Base-by-base conservation (phyloP, 176 grass and related monocot genomes). In the Paspalum vaginatum region DNA sequence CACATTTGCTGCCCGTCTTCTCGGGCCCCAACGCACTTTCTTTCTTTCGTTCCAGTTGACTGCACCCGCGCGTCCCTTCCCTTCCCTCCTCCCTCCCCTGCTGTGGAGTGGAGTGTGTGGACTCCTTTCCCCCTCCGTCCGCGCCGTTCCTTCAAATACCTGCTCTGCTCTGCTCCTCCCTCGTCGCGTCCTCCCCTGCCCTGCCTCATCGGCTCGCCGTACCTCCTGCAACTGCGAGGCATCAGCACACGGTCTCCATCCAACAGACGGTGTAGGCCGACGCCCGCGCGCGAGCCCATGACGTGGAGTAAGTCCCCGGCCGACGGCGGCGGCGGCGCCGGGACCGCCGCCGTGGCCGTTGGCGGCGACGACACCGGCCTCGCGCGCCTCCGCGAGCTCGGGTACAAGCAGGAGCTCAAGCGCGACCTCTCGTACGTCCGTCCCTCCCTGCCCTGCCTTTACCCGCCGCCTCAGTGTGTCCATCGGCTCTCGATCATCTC, bases 391-490 rank as follows among this genome's bases (percentile, higher is more conserved):
- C 76, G 76, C 27, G 85, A 90, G 85, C 93, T 96, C 76, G 90
- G 93, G 45, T 96, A 96, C 93, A 93, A 92, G 80, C 93, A 96
- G 87, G 93, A 96, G 85, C 93, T 96, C 66, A 96, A 96, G 83
- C 93, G 93, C 59, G 88, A 93, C 76, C 90, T 96, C 79, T 96
- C 93, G 90, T 96, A 96, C 64, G 85, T 20, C 6, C 61, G 7
- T 16, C 12, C 26, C 16, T 8, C 5, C n/a, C n/a, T n/a, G n/a
- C n/a, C n/a, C n/a, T n/a, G n/a, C n/a, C n/a, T n/a, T n/a, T n/a
- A n/a, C n/a, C n/a, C 15, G 1, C 2, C 7, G 4, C 2, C 1
- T 11, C 5, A 11, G 0, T 27, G 8, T 20, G 10, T 16, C 6
- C 1, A 18, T 75, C 5, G 24, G 9, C 39, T 37, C n/a, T n/a